Evolutionary conservation across 441 rosid species (phyloP).

Genomic region (Flueggea neowawraea): DNA sequence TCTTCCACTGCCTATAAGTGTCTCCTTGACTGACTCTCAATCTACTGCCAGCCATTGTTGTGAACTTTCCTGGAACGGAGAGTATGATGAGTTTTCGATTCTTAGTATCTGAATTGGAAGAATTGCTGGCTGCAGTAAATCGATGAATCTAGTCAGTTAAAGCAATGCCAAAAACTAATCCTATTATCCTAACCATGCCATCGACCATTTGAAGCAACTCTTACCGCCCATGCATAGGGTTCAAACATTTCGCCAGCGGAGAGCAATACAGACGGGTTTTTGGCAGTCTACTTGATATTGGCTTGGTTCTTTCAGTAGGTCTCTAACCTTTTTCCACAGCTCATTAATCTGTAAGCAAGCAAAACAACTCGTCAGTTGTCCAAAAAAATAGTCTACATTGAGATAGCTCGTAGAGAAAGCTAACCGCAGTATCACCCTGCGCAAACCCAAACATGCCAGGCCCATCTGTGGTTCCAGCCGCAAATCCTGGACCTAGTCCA

Average conservation of each 20-base stretch:
- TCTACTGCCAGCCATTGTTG: conserved; percentile 59
- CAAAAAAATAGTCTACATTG: no score
- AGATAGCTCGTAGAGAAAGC: neutral
- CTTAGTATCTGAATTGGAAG: conserved; percentile 60
- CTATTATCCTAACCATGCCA: neutral
- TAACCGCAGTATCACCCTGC: conserved; percentile 55
- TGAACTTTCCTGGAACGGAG: conserved; percentile 64
- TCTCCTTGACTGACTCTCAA: conserved; percentile 54
- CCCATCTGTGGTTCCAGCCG: conserved; percentile 65
- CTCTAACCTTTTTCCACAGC: conserved; percentile 21
- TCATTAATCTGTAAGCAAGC: no score
- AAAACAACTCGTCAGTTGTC: no score
- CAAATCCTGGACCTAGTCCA: conserved; percentile 54
- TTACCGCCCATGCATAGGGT: conserved; percentile 61
- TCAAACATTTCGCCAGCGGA: conserved; percentile 53
- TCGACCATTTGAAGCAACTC: neutral
- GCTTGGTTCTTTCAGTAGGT: conserved; percentile 45
- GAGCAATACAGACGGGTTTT: conserved; percentile 42
- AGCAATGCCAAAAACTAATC: neutral
- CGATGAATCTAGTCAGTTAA: no score
- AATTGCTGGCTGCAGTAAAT: conserved; percentile 51
- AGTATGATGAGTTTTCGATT: conserved; percentile 45
- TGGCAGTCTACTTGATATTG: conserved; percentile 49
- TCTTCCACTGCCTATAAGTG: conserved; percentile 39
- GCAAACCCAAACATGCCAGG: conserved; percentile 56